Percentiles rank a stretch among this genome's conserved stretches.
Evolutionary conservation across 2,329 filamentous ascomycete species (phyloP).

Genomic region (Fusarium sp.): DNA sequence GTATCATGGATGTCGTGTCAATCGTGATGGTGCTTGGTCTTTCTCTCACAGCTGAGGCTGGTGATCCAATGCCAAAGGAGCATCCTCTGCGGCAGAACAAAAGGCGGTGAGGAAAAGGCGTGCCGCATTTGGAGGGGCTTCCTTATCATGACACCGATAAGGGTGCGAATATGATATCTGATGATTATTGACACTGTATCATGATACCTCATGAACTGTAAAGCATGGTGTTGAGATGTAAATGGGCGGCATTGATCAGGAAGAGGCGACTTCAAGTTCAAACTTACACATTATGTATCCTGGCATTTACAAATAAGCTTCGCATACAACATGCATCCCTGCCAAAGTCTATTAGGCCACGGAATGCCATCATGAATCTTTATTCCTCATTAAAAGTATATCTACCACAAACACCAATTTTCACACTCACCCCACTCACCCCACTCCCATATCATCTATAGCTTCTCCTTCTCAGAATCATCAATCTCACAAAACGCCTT

Average conservation of each 20-base stretch:
- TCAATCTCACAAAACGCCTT: constrained; percentile 92
- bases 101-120: constrained; percentile 29
- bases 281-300: no score
- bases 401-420: not conserved
- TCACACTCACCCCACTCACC: not conserved
- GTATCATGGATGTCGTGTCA: constrained; percentile 27
- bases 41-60: constrained; percentile 10
- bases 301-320: accelerated
- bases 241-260: not conserved
- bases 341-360: not conserved
- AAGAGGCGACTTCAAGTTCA: accelerated
- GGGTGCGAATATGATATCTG: constrained; percentile 7
- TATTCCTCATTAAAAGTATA: constrained; percentile 10
- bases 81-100: constrained; percentile 30
- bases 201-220: not conserved
- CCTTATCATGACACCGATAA: constrained; percentile 10
- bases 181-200: not conserved
- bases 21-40: constrained; percentile 27
- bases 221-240: not conserved
- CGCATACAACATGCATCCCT: no score
- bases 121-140: not conserved
- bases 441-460: not conserved
- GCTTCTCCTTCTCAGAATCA: constrained; percentile 45
- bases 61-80: constrained; percentile 11
- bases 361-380: not conserved